phyloP scores from a whole-genome alignment of 192 early-diverging fungal genomes.

The Podila clonocystis region DNA sequence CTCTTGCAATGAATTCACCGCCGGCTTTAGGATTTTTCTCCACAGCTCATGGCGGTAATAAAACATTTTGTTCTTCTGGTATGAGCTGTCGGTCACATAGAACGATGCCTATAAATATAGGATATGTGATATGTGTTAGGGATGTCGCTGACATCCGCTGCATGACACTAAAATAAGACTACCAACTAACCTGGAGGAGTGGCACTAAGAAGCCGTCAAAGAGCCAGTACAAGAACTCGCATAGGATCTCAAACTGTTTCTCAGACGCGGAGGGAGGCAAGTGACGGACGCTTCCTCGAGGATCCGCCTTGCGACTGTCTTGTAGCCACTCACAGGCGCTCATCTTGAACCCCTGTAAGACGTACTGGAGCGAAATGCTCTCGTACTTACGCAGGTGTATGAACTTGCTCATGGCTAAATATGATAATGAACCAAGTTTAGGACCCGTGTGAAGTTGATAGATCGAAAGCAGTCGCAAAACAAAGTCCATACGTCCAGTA shows the following conservation, averaged over 20 bases:
- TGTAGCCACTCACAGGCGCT: conserved; percentile 41
- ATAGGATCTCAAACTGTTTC: conserved; percentile 65
- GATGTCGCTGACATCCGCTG: not conserved
- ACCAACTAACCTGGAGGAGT: conserved; percentile 61
- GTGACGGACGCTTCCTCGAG: conserved; percentile 11
- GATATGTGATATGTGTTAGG: not conserved
- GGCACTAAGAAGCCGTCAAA: conserved; percentile 66
- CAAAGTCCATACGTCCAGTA: too few relatives aligned
- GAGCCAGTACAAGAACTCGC: conserved; percentile 75
- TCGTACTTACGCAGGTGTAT: conserved; percentile 70
- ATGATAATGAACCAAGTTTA: not conserved
- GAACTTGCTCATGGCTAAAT: conserved; percentile 60
- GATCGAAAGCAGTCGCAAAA: not conserved
- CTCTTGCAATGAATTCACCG: conserved; percentile 51
- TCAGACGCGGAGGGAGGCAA: conserved; percentile 52
- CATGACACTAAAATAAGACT: not conserved
- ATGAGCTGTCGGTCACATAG: conserved; percentile 82
- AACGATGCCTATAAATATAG: conserved; percentile 63
- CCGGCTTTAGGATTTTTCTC: conserved; percentile 60
- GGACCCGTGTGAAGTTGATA: not conserved
- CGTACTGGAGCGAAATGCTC: conserved; percentile 63
- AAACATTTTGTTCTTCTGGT: conserved; percentile 70
- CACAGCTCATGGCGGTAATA: conserved; percentile 86
- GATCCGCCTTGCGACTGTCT: not conserved
- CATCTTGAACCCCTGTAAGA: conserved; percentile 66